Base-by-base conservation (phyloP, 768 basidiomycete genomes). In the Boletus edulis region DNA sequence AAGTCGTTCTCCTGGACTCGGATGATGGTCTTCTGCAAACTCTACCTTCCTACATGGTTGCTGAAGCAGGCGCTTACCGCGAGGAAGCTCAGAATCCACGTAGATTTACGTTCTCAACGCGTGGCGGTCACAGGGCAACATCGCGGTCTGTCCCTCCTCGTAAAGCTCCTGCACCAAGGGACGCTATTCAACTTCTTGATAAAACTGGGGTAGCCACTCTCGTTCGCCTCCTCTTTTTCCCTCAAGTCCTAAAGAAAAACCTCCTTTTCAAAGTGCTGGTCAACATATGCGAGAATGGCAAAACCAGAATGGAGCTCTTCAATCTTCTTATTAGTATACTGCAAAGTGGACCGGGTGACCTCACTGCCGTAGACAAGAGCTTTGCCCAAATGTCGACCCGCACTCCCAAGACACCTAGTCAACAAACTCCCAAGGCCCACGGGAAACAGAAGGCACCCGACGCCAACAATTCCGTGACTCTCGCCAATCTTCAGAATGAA, bases 211-310 rank as follows among this genome's bases (percentile, higher is more conserved):
- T 98, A 44, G 91, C 94, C 0, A 86, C 88, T 22, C 84, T 99
- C 17, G 85, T 98, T 40, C 86, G 95, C 49, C 82, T 98, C 9
- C 81, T 99, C 20, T 99, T 99, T 79, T 97, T 94, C 80, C 97
- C 97, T 5, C 92, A 97, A 61, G 87, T 94, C 20, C 76, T 92
- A 56, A 85, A 85, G 73, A 94, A 93, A 74, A 87, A 82, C 46
- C 73, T 90, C 22, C 79, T 99, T 13, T 91, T 93, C 70, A 90
- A 88, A 66, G 87, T 97, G 2, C 84, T 99, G 35, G 87, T 93
- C 59, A 96, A 98, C 67, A 79, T 99, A 9, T 99, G 94, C 74
- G 95, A 98, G 74, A 99, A 99, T 67, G 76, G 84, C 3, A 91
- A 89, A 65, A 94, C 96, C 0, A 82, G 97, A 18, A 85, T 84